Evolutionary conservation across 495 filamentous ascomycete species (phyloP).

Genomic region (Xylaria acuta): DNA sequence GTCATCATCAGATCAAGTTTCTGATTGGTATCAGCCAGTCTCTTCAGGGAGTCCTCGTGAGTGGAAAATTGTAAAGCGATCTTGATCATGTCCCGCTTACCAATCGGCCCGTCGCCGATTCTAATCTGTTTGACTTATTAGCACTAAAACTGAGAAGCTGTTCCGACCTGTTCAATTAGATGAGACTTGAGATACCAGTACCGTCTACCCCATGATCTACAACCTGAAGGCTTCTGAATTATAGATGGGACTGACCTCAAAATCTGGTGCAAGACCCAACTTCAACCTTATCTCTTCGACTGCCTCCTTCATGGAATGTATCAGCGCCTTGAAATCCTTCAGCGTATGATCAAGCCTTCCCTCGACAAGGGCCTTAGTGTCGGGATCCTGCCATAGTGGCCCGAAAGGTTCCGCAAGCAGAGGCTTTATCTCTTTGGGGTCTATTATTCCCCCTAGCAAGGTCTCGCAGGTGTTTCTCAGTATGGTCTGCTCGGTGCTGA

Average conservation of each 20-base stretch:
- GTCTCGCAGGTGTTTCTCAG: slow-evolving; percentile 45
- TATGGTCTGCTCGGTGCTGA: slow-evolving; percentile 42
- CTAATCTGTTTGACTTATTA: slow-evolving; percentile 9
- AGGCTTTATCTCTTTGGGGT: slow-evolving; percentile 29
- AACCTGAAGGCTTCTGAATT: background rate
- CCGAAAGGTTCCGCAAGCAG: slow-evolving; percentile 40
- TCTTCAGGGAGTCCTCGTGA: slow-evolving; percentile 39
- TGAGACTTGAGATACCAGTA: background rate
- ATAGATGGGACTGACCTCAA: slow-evolving; percentile 2
- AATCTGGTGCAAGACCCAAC: slow-evolving; percentile 29
- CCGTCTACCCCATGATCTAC: background rate
- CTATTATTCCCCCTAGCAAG: slow-evolving; percentile 37
- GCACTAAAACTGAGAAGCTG: background rate
- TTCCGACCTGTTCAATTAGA: background rate
- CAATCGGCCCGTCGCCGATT: slow-evolving; percentile 6
- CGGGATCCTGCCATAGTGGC: slow-evolving; percentile 19
- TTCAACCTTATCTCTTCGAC: slow-evolving; percentile 32
- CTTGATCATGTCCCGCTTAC: slow-evolving; percentile 29
- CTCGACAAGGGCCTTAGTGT: slow-evolving; percentile 15
- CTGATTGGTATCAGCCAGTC: slow-evolving; percentile 41
- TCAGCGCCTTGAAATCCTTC: slow-evolving; percentile 23
- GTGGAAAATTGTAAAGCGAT: slow-evolving; percentile 41
- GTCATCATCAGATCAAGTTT: slow-evolving; percentile 44
- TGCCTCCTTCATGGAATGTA: slow-evolving; percentile 32
- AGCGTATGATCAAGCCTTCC: slow-evolving; percentile 19